Evolutionary conservation across 2,329 filamentous ascomycete species (phyloP).

Genomic region (Aureobasidium mangrovei): DNA sequence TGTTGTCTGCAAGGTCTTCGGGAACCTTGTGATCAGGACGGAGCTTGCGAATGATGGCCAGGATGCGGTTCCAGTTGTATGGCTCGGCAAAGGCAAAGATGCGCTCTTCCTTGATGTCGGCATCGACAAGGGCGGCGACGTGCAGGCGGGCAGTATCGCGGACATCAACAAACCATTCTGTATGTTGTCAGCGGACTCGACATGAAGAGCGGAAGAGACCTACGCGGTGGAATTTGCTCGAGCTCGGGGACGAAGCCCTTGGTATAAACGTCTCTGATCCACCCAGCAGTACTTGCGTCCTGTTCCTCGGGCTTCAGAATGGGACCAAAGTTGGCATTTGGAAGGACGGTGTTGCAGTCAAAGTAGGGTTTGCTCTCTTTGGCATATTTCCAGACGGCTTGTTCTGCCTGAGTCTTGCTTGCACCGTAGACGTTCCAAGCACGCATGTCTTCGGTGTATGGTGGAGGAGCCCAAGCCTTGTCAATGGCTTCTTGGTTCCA

Average conservation of each 20-base stretch:
- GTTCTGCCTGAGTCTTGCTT: conserved; percentile 40
- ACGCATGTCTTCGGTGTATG: conserved; percentile 21
- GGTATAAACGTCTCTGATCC: conserved; percentile 12
- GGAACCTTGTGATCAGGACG: conserved; percentile 31
- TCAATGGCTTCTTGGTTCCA: conserved; percentile 32
- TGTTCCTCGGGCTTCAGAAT: conserved; percentile 14
- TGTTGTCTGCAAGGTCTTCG: conserved; percentile 22
- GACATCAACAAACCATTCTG: conserved; percentile 34
- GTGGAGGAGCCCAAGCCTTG: conserved; percentile 27
- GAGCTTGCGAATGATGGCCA: conserved; percentile 27
- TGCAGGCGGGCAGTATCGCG: conserved; percentile 42
- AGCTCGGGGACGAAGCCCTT: conserved; percentile 4
- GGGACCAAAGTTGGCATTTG: conserved; percentile 17
- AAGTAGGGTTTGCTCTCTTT: conserved; percentile 37
- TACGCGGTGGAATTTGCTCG: conserved; percentile 11
- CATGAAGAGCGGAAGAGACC: background rate
- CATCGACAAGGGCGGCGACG: conserved; percentile 39
- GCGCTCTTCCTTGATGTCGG: conserved; percentile 38
- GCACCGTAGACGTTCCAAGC: conserved; percentile 34
- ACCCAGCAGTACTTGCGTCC: conserved; percentile 13
- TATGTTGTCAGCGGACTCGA: background rate
- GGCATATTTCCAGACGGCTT: conserved; percentile 39
- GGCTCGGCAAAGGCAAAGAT: conserved; percentile 42
- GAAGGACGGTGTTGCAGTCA: conserved; percentile 32
- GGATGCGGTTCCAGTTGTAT: conserved; percentile 36